These are phyloP conservation scores for Arthrobotrys sinensis DNA, from an alignment of 2,329 filamentous ascomycete genomes.

Conservation along the genomic window DNA sequence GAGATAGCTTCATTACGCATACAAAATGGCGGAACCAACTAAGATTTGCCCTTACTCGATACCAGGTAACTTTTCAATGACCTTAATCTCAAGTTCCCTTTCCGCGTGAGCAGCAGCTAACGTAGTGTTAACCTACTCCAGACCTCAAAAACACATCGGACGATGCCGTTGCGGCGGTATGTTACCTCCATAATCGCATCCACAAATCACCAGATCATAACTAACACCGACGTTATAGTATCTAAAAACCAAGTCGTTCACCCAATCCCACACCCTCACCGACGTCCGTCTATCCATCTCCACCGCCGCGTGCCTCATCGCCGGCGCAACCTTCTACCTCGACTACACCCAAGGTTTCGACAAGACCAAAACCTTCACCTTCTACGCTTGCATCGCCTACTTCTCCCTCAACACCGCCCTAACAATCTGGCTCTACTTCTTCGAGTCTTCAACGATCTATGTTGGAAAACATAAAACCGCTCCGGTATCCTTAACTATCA, in stretches of 20 bases:
- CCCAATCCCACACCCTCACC: slow-evolving; percentile 82
- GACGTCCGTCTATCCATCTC: slow-evolving; percentile 88
- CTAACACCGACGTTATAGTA: slow-evolving; percentile 74
- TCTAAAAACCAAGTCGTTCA: slow-evolving; percentile 88
- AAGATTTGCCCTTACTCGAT: slow-evolving; percentile 63
- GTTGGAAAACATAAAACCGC: slow-evolving; percentile 75
- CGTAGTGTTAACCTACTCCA: slow-evolving; percentile 66
- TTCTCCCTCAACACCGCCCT: slow-evolving; percentile 82
- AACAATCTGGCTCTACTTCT: slow-evolving; percentile 85
- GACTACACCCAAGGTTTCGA: slow-evolving; percentile 92
- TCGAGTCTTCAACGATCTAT: slow-evolving; percentile 88
- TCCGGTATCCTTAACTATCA: slow-evolving; percentile 80
- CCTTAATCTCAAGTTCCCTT: neutral
- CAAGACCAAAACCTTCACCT: slow-evolving; percentile 83
- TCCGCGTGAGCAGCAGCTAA: slow-evolving; percentile 5
- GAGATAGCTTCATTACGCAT: slow-evolving; percentile 7
- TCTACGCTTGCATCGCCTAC: slow-evolving; percentile 84
- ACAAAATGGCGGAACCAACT: slow-evolving; percentile 57
- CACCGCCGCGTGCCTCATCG: slow-evolving; percentile 84
- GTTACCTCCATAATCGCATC: slow-evolving; percentile 1
- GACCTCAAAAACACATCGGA: slow-evolving; percentile 98
- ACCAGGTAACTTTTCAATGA: slow-evolving; percentile 49
- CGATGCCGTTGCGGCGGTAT: slow-evolving; percentile 80
- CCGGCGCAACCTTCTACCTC: slow-evolving; percentile 87
- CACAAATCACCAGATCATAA: neutral